Evolutionary conservation across 257 asterid genomes (phyloP), one percentile per base, ranked within the genome.

Genomic region (Orobanche coerulescens): DNA sequence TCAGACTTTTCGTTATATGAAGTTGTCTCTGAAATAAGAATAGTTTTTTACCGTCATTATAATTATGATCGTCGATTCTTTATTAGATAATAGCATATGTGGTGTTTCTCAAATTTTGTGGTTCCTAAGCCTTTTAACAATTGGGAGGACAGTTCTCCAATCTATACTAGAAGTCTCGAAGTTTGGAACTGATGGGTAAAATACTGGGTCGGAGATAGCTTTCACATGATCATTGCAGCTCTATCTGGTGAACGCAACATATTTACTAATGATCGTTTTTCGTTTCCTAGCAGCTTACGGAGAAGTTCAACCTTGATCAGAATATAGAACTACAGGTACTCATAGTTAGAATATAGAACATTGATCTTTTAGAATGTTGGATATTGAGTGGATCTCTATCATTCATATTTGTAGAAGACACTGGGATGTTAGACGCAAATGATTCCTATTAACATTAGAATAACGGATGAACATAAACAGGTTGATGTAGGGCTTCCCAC

Each of bases 251-350:
- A 48, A 67, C 64, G 64, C 36, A 16, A 18, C 36, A 36, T 31
- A 46, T 71, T 66, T 47, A 57, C 52, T 65, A 16, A 47, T 58
- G 15, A 39, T 62, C 44, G 31, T 50, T 24, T 58, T 26, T 58
- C 52, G 52, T 56, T 48, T 57, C 65, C 50, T 40, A 33, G 76
- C 88, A 89, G 96, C 70, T 63, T 44, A 77, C 68, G 7, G 89
- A 82, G 73, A 93, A 84, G 87, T 89, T 84, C 85, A 83, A 65
- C 58, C 86, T 93, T 14, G 94, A 78, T 20, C 84, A 79, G 67
- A 85, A 84, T 76, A 64, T 80, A 26, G 94, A 89, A 66, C 73
- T 93, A 66, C 95, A 83, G 99, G 99, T 93, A 81, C 65, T 42
- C 54, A 58, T 59, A 1, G 44, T 36, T 4, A 47, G 50, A 33